Conservation (phyloP, 2,329 filamentous ascomycete species). For the Leptographium radiaticola region DNA sequence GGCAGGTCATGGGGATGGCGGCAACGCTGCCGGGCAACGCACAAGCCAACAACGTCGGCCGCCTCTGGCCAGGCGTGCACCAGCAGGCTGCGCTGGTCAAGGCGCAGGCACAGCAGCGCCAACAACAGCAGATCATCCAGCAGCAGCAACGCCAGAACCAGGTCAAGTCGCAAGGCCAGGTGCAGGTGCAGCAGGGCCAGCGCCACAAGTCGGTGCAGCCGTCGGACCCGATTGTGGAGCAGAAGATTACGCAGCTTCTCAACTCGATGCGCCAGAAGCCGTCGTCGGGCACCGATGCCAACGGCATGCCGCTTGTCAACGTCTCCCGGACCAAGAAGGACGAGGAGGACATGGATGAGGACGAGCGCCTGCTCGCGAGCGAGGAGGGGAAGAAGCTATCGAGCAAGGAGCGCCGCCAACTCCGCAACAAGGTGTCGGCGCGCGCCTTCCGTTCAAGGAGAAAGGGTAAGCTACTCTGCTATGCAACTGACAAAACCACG, state of each 20-base stretch:
- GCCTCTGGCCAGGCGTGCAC: slow-evolving; percentile 89
- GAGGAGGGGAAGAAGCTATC: slow-evolving; percentile 99
- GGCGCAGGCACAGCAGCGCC: slow-evolving; percentile 55
- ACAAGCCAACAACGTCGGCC: slow-evolving; percentile 43
- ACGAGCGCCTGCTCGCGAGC: slow-evolving; percentile 84
- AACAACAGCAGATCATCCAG: slow-evolving; percentile 47
- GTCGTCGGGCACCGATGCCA: slow-evolving; percentile 36
- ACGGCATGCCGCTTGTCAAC: slow-evolving; percentile 43
- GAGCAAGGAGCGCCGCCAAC: slow-evolving; percentile 89
- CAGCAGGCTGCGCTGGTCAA: slow-evolving; percentile 73
- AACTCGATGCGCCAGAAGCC: slow-evolving; percentile 81
- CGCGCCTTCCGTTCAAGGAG: slow-evolving; percentile 94
- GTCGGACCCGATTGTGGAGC: slow-evolving; percentile 64
- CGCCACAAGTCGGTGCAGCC: slow-evolving; percentile 38
- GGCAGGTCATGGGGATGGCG: slow-evolving; percentile 32
- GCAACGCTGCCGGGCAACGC: slow-evolving; percentile 33
- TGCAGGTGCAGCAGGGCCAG: slow-evolving; percentile 27
- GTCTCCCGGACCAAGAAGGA: slow-evolving; percentile 69
- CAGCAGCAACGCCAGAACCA: slow-evolving; percentile 23
- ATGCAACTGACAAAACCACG: neutral
- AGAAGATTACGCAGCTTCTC: slow-evolving; percentile 85
- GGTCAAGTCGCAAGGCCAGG: slow-evolving; percentile 25
- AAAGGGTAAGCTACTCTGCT: slow-evolving; percentile 58
- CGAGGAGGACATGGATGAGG: slow-evolving; percentile 97
- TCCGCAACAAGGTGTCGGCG: slow-evolving; percentile 98